Evolutionary conservation across 306 rosid genomes (phyloP), one percentile per base, ranked within the genome.

Genomic region (Biancaea sappan): DNA sequence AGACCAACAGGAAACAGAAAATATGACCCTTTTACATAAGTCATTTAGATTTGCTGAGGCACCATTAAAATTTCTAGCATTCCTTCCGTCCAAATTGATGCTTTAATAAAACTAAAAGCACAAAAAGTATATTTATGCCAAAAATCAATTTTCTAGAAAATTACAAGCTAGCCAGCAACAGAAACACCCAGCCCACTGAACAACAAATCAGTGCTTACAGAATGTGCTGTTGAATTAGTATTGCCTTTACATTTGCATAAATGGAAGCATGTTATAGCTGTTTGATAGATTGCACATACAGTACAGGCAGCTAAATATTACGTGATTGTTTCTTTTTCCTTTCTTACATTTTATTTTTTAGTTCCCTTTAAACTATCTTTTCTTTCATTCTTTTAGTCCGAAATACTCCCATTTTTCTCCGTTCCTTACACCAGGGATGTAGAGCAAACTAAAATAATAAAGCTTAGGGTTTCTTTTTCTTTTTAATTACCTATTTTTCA

Each of bases 261-360:
- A 64, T 40, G 21, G 69, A 38, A 64, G 34, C 34, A 11, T 64
- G 69, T 40, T 14, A 32, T 64, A 64, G 69, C 50, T 41, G 34
- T 40, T 38, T 38, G 69, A 64, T 38, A 64, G 7, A 40, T 64
- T 40, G 40, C n/a, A 31, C 34, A 31, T 40, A 40, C 22, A 32
- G 66, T n/a, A n/a, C n/a, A n/a, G 21, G 19, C 18, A 47, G 18
- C 53, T 47, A 18, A 47, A 47, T 16, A 47, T 47, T 16, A 16
- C 22, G 21, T 4, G 53, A 22, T 16, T 47, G 22, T 24, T 47
- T 24, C 8, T 15, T n/a, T 47, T n/a, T 47, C 21, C 53, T 47
- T 13, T 4, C 13, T 41, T 41, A 41, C 47, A 15, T 41, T 41
- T 13, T 41, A 41, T 41, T 11, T 13, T 2, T 41, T 3, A 41